Evolutionary conservation across 306 rosid genomes (phyloP).

Genomic region (Malus sylvestris): DNA sequence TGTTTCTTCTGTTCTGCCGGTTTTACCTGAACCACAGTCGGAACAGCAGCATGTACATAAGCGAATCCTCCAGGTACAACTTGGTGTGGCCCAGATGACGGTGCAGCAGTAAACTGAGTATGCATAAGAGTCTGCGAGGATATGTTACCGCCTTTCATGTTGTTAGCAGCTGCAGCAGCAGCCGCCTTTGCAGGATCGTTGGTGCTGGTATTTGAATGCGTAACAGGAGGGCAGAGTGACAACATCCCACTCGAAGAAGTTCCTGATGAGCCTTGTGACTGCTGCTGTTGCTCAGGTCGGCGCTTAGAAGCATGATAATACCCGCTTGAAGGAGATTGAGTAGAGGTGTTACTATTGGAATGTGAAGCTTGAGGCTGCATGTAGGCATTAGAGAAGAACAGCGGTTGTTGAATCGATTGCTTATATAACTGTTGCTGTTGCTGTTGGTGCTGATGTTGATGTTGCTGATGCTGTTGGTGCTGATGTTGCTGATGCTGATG

Average conservation of each 20-base stretch:
- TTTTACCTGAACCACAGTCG: conserved; percentile 68
- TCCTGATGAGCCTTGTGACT: conserved; percentile 46
- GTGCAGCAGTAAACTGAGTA: conserved; percentile 52
- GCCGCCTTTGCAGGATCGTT: conserved; percentile 48
- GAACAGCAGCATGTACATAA: conserved; percentile 58
- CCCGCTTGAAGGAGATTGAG: conserved; percentile 39
- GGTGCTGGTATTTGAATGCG: conserved; percentile 24
- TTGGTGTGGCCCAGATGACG: conserved; percentile 60
- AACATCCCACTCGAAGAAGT: conserved; percentile 53
- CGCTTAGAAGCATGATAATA: conserved; percentile 47
- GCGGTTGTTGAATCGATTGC: conserved; percentile 61
- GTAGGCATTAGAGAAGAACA: conserved; percentile 43
- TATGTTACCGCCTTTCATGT: conserved; percentile 46
- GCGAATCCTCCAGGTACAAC: conserved; percentile 32
- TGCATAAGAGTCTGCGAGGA: conserved; percentile 56
- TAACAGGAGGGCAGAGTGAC: conserved; percentile 36
- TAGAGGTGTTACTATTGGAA: conserved; percentile 40
- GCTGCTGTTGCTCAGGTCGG: conserved; percentile 62
- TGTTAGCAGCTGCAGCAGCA: conserved; percentile 36
- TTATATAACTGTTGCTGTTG: conserved; percentile 41
- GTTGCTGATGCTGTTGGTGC: background rate
- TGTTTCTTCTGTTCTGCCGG: conserved; percentile 93
- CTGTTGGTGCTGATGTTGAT: conserved; percentile 15
- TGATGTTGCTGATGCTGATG: conserved; percentile 27
- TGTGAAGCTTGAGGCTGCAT: conserved; percentile 53